Evolutionary conservation across 768 basidiomycete genomes (phyloP).

Genomic region (Amanita brunnescens): DNA sequence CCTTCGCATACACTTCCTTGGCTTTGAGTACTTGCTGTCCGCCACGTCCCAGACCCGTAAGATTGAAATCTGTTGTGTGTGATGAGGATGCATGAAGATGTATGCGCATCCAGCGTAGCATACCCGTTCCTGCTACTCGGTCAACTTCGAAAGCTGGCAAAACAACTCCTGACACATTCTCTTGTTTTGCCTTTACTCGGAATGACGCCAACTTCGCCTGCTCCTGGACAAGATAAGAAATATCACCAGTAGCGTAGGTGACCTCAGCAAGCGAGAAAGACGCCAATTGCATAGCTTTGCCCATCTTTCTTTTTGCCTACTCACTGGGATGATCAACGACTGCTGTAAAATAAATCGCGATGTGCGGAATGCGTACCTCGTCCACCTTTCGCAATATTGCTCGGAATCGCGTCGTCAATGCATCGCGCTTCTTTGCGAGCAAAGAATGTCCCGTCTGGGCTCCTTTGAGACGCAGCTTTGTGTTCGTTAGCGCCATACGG

Average conservation of each 20-base stretch:
- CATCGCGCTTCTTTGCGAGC: conserved; percentile 96
- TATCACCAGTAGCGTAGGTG: conserved; percentile 95
- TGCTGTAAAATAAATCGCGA: background rate
- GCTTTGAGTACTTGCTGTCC: conserved; percentile 92
- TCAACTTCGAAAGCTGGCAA: conserved; percentile 93
- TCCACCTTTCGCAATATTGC: conserved; percentile 95
- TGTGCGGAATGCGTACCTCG: conserved; percentile 48
- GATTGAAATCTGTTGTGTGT: conserved; percentile 62
- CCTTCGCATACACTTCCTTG: conserved; percentile 98
- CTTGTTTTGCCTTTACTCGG: conserved; percentile 89
- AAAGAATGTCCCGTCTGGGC: conserved; percentile 94
- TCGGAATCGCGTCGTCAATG: conserved; percentile 89
- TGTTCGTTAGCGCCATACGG: conserved; percentile 94
- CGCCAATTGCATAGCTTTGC: conserved; percentile 95
- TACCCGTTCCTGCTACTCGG: conserved; percentile 77
- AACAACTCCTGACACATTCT: conserved; percentile 96
- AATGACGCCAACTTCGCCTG: conserved; percentile 88
- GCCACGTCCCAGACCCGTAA: conserved; percentile 94
- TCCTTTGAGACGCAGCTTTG: conserved; percentile 80
- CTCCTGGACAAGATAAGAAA: conserved; percentile 96
- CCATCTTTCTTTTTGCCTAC: conserved; percentile 99
- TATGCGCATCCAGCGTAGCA: conserved; percentile 7
- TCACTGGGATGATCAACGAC: conserved; percentile 17
- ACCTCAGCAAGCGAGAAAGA: conserved; percentile 99
- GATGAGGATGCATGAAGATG: background rate